phyloP scores from a whole-genome alignment of 2,329 filamentous ascomycete genomes.

The Fusarium metavorans region DNA sequence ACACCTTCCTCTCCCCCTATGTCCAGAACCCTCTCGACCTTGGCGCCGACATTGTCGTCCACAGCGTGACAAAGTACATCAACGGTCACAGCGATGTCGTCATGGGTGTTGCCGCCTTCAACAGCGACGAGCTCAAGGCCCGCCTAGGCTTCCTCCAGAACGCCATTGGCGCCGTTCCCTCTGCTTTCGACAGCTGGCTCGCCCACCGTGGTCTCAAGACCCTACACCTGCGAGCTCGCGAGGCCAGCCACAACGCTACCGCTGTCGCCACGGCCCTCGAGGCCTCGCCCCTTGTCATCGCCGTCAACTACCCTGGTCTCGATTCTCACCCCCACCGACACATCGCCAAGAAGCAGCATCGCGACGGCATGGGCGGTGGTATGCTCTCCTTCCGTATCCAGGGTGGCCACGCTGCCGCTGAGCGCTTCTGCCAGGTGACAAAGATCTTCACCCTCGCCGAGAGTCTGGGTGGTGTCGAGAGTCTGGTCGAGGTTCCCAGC shows the following conservation, averaged over 20 bases:
- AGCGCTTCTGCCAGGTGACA: slow-evolving; percentile 91
- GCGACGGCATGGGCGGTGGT: slow-evolving; percentile 92
- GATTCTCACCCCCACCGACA: slow-evolving; percentile 86
- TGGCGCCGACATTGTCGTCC: slow-evolving; percentile 95
- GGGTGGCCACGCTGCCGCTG: slow-evolving; percentile 86
- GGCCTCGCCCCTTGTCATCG: slow-evolving; percentile 82
- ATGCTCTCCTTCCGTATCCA: slow-evolving; percentile 97
- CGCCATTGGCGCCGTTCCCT: slow-evolving; percentile 94
- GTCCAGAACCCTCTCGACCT: slow-evolving; percentile 96
- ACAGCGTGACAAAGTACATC: slow-evolving; percentile 99
- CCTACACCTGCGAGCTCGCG: slow-evolving; percentile 89
- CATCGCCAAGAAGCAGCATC: slow-evolving; percentile 91
- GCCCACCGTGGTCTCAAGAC: slow-evolving; percentile 98
- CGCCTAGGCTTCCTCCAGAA: slow-evolving; percentile 94
- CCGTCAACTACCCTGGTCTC: slow-evolving; percentile 96
- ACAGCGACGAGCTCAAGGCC: slow-evolving; percentile 81
- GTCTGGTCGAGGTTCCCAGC: slow-evolving; percentile 89
- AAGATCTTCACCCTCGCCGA: slow-evolving; percentile 94
- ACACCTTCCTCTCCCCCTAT: slow-evolving; percentile 97
- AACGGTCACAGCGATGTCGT: slow-evolving; percentile 97
- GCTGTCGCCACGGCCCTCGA: slow-evolving; percentile 82
- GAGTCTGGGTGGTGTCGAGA: slow-evolving; percentile 92
- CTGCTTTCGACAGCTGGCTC: slow-evolving; percentile 97
- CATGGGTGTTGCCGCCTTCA: slow-evolving; percentile 97
- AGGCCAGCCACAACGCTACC: slow-evolving; percentile 85